Percentiles rank a stretch among this genome's conserved stretches.
These are phyloP conservation scores for Echeveria elegans DNA, from an alignment of 164 flowering plant species.

Conservation along the genomic window DNA sequence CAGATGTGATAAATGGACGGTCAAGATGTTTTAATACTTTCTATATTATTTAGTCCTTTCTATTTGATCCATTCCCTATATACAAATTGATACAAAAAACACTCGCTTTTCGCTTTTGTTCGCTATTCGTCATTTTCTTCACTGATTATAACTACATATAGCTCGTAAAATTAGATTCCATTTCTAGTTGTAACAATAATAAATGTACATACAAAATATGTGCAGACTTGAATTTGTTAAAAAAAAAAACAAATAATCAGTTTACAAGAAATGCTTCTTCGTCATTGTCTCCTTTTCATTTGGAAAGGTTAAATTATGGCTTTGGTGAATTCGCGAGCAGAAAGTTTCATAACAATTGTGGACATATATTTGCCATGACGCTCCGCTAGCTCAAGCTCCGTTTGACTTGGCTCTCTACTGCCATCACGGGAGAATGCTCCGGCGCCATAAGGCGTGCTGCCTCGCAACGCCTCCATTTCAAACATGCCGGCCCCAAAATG, in stretches of 20 bases:
- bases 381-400: conserved; percentile 42
- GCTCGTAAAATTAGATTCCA: not conserved
- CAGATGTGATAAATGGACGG: too few relatives aligned
- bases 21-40: too few relatives aligned
- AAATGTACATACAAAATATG: not conserved
- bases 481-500: conserved; percentile 47
- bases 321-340: not conserved
- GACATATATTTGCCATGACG: conserved; percentile 52
- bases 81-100: too few relatives aligned
- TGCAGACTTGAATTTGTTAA: not conserved
- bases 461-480: conserved; percentile 34
- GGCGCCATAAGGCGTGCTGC: conserved; percentile 45
- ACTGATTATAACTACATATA: too few relatives aligned
- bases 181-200: not conserved
- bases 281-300: not conserved
- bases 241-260: not conserved
- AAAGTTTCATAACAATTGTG: conserved; percentile 23
- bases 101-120: too few relatives aligned
- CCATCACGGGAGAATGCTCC: conserved; percentile 47
- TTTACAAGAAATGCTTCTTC: not conserved
- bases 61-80: too few relatives aligned
- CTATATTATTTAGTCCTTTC: too few relatives aligned
- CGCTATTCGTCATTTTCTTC: too few relatives aligned
- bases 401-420: conserved; percentile 29
- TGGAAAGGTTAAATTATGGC: not conserved